Percentiles rank a stretch among this genome's conserved stretches.
Evolutionary conservation across 306 rosid genomes (phyloP).

Genomic region (Castanea crenata): DNA sequence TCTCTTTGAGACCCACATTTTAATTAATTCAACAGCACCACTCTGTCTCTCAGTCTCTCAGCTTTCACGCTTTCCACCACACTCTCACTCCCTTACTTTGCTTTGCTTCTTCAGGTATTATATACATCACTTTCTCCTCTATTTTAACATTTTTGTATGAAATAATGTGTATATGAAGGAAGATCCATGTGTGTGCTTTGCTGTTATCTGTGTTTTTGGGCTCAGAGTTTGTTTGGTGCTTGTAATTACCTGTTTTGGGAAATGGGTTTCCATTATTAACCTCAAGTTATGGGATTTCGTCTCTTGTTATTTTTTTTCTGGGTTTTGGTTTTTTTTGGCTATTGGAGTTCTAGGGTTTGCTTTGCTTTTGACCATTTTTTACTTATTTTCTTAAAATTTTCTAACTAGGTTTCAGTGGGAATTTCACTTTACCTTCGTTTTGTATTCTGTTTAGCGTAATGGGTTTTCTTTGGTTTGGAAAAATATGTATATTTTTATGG

Average conservation of each 20-base stretch:
- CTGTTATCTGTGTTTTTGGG: not conserved
- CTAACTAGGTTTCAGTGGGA: not conserved
- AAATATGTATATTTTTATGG: slow-evolving; percentile 18
- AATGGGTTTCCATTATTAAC: slow-evolving; percentile 30
- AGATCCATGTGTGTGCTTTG: slow-evolving; percentile 9
- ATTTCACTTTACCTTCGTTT: not conserved
- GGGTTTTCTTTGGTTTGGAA: not conserved
- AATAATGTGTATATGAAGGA: not conserved
- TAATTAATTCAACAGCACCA: slow-evolving; percentile 7
- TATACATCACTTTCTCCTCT: not conserved
- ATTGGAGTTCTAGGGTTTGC: slow-evolving; percentile 33
- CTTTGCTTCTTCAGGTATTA: slow-evolving; percentile 27
- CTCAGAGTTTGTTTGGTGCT: slow-evolving; percentile 1
- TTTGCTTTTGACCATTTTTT: slow-evolving; percentile 14
- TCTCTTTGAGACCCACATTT: not conserved
- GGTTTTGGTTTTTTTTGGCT: not conserved
- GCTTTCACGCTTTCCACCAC: not conserved
- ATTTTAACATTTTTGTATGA: not conserved
- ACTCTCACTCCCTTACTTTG: not conserved
- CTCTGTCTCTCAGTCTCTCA: slow-evolving; percentile 12
- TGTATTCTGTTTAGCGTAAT: not conserved
- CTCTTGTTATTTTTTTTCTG: not conserved
- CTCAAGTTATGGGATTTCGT: slow-evolving; percentile 8
- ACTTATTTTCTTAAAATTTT: not conserved
- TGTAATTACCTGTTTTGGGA: slow-evolving; percentile 10